Percentiles rank a stretch among this genome's conserved stretches.
phyloP scores from a whole-genome alignment of 1,284 basidiomycete genomes.

The Sporisorium sorghi region DNA sequence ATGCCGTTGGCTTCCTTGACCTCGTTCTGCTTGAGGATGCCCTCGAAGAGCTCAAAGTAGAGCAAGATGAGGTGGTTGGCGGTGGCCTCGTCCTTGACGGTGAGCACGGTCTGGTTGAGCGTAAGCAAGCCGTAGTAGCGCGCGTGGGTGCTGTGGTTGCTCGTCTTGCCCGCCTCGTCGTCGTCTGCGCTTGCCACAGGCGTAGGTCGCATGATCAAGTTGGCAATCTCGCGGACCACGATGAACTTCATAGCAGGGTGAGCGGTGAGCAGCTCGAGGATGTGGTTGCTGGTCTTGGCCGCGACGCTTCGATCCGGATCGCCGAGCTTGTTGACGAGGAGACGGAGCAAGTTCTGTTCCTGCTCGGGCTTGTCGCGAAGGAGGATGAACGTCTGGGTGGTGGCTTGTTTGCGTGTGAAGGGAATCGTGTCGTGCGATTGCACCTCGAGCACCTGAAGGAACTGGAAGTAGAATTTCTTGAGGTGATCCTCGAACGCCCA shows the following conservation, averaged over 20 bases:
- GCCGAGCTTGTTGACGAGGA: constrained; percentile 86
- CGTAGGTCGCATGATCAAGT: constrained; percentile 77
- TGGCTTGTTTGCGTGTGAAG: constrained; percentile 86
- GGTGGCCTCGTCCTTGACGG: constrained; percentile 76
- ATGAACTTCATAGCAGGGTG: constrained; percentile 96
- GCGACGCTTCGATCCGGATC: constrained; percentile 90
- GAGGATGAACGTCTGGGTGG: constrained; percentile 78
- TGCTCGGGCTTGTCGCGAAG: constrained; percentile 93
- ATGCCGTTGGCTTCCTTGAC: constrained; percentile 56
- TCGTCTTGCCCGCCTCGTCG: constrained; percentile 21
- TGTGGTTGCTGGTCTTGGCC: constrained; percentile 87
- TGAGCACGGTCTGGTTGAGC: constrained; percentile 90
- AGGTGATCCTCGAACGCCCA: constrained; percentile 98
- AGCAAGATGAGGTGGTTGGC: constrained; percentile 87
- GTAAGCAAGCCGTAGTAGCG: constrained; percentile 93
- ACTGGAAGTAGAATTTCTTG: constrained; percentile 94
- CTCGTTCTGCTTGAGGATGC: constrained; percentile 71
- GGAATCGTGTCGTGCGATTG: constrained; percentile 87
- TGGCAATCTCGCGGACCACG: constrained; percentile 86
- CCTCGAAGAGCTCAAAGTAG: constrained; percentile 95
- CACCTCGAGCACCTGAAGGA: constrained; percentile 89
- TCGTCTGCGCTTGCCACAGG: constrained; percentile 40
- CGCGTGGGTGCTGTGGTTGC: constrained; percentile 74
- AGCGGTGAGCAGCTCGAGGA: constrained; percentile 87
- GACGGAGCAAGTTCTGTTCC: constrained; percentile 91